Evolutionary conservation across 257 asterid species (phyloP).

Genomic region (Prunella vulgaris): DNA sequence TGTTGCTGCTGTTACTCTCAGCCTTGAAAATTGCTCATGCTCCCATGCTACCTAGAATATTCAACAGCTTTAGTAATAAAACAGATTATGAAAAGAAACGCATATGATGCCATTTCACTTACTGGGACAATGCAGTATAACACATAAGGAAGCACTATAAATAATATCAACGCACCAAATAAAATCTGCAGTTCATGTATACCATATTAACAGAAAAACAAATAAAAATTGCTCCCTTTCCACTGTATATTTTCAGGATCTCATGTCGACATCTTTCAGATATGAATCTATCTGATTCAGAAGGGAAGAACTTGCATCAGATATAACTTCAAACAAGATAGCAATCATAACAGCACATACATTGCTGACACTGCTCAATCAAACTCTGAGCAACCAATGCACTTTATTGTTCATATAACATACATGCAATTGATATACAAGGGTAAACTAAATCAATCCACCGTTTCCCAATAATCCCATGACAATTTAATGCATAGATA

Average conservation of each 20-base stretch:
- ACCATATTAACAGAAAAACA: not conserved
- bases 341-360: not conserved
- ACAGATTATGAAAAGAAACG: conserved; percentile 10
- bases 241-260: not conserved
- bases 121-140: not conserved
- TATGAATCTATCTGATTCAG: not conserved
- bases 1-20: conserved; percentile 90
- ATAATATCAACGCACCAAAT: not conserved
- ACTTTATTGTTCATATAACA: not conserved
- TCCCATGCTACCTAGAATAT: conserved; percentile 94
- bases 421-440: not conserved
- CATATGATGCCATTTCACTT: not conserved
- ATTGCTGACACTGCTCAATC: not conserved
- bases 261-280: not conserved
- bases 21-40: conserved; percentile 95
- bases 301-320: not conserved
- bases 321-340: not conserved
- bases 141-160: not conserved
- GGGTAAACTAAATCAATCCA: conserved; percentile 1
- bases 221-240: not conserved
- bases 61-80: conserved; percentile 34
- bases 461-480: not conserved
- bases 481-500: not conserved
- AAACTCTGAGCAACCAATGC: not conserved
- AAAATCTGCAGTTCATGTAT: not conserved